These are phyloP conservation scores for Naganishia sp. DNA, from an alignment of 1,284 basidiomycete species.

Conservation along the genomic window DNA sequence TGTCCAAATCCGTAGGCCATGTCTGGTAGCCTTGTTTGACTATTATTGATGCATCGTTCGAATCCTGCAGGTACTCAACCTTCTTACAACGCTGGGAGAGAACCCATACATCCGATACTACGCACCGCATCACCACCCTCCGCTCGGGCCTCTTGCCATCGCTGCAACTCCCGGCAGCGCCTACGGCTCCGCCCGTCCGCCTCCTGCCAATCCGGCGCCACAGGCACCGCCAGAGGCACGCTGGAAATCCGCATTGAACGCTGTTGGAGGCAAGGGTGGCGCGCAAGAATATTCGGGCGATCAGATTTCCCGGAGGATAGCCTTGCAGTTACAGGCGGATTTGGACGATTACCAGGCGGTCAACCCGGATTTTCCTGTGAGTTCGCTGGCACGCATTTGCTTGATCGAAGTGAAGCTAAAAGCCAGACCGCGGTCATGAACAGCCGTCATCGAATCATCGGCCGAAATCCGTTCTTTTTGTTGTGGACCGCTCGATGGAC, in stretches of 20 bases:
- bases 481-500: slow-evolving; percentile 96
- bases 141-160: slow-evolving; percentile 75
- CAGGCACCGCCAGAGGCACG: slow-evolving; percentile 56
- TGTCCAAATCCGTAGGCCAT: slow-evolving; percentile 49
- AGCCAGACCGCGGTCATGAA: slow-evolving; percentile 32
- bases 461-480: slow-evolving; percentile 78
- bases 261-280: slow-evolving; percentile 52
- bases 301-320: slow-evolving; percentile 73
- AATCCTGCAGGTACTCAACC: slow-evolving; percentile 71
- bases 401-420: slow-evolving; percentile 39
- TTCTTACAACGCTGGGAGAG: slow-evolving; percentile 89
- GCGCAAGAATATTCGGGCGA: slow-evolving; percentile 56
- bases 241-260: slow-evolving; percentile 52
- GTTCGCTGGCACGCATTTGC: slow-evolving; percentile 40
- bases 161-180: slow-evolving; percentile 57
- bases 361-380: slow-evolving; percentile 82
- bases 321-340: slow-evolving; percentile 74
- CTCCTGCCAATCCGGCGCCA: slow-evolving; percentile 55
- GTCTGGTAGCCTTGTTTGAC: slow-evolving; percentile 29
- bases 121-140: slow-evolving; percentile 75
- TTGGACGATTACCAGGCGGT: slow-evolving; percentile 81
- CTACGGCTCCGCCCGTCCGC: slow-evolving; percentile 58
- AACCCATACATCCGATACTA: slow-evolving; percentile 95
- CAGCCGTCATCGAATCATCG: slow-evolving; percentile 64
- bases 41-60: slow-evolving; percentile 35